Evolutionary conservation across 345 rosid genomes (phyloP).

Genomic region (Hirschfeldia incana): DNA sequence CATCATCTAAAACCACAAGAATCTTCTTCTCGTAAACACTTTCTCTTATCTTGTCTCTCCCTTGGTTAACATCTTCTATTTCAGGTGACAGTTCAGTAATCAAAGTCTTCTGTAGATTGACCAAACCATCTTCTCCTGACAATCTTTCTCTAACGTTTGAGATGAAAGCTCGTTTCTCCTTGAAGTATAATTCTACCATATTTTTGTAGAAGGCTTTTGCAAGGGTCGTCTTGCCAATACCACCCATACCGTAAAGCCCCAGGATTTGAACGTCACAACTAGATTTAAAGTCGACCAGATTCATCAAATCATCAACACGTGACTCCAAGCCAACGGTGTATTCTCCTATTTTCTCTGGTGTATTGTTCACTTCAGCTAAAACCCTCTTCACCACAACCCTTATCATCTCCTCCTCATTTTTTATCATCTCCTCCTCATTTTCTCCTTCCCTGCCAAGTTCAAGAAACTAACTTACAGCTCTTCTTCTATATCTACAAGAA

Average conservation of each 20-base stretch:
- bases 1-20: slow-evolving; percentile 61
- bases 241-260: slow-evolving; percentile 44
- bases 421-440: slow-evolving; percentile 26
- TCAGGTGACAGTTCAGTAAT: slow-evolving; percentile 29
- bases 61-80: slow-evolving; percentile 26
- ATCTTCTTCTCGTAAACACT: slow-evolving; percentile 36
- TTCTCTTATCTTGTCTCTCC: slow-evolving; percentile 31
- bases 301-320: background rate
- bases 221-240: slow-evolving; percentile 46
- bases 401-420: slow-evolving; percentile 29
- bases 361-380: slow-evolving; percentile 46
- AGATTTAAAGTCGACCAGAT: background rate
- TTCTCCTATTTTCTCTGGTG: slow-evolving; percentile 50
- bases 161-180: slow-evolving; percentile 34
- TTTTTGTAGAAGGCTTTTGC: slow-evolving; percentile 28
- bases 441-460: background rate
- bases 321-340: slow-evolving; percentile 35
- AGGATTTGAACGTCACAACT: background rate
- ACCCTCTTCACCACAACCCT: slow-evolving; percentile 44
- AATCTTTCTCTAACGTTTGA: slow-evolving; percentile 38
- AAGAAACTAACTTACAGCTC: background rate
- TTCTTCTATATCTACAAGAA: background rate
- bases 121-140: slow-evolving; percentile 25
- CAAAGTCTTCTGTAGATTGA: slow-evolving; percentile 45
- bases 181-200: slow-evolving; percentile 9